Conservation (phyloP, 352 stramenopile genomes). For the Phytophthora constricta region DNA sequence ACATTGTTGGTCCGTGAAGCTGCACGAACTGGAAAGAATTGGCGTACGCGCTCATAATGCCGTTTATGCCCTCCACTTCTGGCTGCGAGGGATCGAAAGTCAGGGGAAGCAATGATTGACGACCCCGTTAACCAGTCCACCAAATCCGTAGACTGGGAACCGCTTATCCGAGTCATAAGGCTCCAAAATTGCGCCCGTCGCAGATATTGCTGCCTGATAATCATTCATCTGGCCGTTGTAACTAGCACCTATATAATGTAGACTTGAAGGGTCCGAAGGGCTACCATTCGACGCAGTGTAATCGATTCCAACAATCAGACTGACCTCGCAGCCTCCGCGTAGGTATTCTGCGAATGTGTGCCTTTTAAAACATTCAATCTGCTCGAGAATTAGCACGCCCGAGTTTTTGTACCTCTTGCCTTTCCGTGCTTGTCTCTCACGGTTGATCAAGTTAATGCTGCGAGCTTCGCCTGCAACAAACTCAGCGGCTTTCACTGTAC, state of each 20-base stretch:
- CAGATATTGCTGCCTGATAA: conserved; percentile 79
- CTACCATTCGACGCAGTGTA: conserved; percentile 79
- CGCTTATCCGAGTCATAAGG: conserved; percentile 78
- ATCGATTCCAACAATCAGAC: conserved; percentile 83
- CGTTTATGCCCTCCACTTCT: conserved; percentile 67
- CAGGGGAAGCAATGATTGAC: conserved; percentile 80
- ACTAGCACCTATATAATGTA: conserved; percentile 67
- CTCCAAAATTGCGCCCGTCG: conserved; percentile 72
- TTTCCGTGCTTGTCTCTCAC: conserved; percentile 68
- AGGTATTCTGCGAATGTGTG: conserved; percentile 80
- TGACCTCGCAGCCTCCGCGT: conserved; percentile 73
- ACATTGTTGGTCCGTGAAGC: conserved; percentile 81
- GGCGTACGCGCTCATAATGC: conserved; percentile 66
- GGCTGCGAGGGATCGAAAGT: conserved; percentile 69
- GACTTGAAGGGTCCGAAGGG: conserved; percentile 48
- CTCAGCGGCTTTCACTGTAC: conserved; percentile 57
- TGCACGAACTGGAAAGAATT: conserved; percentile 71
- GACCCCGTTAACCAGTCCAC: conserved; percentile 63
- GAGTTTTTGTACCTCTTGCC: conserved; percentile 81
- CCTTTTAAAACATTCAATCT: conserved; percentile 66
- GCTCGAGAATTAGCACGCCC: conserved; percentile 62
- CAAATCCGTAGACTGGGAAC: conserved; percentile 87
- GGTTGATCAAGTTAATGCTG: conserved; percentile 68
- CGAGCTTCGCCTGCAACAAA: conserved; percentile 62
- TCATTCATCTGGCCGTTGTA: conserved; percentile 74